Percentiles rank a stretch among this genome's conserved stretches.
These are phyloP conservation scores for Tylopilus cervinicoccineus DNA, from an alignment of 768 basidiomycete genomes.

Conservation along the genomic window DNA sequence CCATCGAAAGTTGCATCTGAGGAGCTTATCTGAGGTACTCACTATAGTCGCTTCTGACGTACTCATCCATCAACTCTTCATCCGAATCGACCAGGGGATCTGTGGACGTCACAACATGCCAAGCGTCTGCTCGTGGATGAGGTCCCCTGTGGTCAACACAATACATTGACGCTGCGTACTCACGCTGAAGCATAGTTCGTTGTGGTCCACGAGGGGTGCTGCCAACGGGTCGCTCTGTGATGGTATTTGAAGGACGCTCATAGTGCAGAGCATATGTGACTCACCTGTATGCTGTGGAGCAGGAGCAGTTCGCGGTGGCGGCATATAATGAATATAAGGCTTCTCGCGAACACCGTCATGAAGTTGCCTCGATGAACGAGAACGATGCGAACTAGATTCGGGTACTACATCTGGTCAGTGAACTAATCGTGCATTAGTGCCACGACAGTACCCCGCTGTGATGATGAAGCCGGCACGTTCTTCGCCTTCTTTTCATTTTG, in stretches of 20 bases:
- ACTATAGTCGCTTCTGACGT: conserved; percentile 65
- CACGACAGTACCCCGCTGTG: conserved; percentile 21
- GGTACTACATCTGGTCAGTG: conserved; percentile 17
- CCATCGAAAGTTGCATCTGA: neutral
- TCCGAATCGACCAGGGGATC: conserved; percentile 74
- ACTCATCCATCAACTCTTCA: conserved; percentile 62
- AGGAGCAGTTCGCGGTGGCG: conserved; percentile 24
- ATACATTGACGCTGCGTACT: conserved; percentile 6
- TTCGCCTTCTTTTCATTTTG: conserved; percentile 51
- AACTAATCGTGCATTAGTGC: neutral
- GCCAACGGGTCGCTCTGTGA: conserved; percentile 17
- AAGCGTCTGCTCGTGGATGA: conserved; percentile 52
- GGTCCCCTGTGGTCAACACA: neutral
- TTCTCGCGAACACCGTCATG: conserved; percentile 28
- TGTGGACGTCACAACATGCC: conserved; percentile 57
- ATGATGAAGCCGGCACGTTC: conserved; percentile 30
- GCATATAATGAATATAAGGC: conserved; percentile 33
- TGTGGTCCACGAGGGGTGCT: conserved; percentile 25
- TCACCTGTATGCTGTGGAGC: conserved; percentile 19
- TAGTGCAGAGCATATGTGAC: conserved; percentile 2
- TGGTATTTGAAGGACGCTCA: conserved; percentile 3
- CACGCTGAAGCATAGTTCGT: conserved; percentile 46
- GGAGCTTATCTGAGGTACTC: conserved; percentile 22
- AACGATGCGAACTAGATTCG: conserved; percentile 24
- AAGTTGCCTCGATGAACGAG: conserved; percentile 22